phyloP scores from a whole-genome alignment of 352 stramenopile species.

The Elongisporangium senticosum region DNA sequence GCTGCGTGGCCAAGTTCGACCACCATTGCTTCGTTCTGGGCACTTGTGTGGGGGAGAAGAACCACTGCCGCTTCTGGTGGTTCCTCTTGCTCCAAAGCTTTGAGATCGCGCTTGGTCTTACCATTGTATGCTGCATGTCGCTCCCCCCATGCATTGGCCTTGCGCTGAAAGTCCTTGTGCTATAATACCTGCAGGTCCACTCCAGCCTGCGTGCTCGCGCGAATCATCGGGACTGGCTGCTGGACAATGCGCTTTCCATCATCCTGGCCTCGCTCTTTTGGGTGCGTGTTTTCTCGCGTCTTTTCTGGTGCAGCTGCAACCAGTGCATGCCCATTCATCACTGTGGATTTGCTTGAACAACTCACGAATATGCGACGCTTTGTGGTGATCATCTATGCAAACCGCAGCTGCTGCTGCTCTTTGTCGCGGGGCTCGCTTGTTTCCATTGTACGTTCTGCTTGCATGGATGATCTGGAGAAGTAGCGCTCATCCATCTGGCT shows the following conservation, averaged over 20 bases:
- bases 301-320: not conserved
- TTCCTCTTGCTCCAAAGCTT: constrained; percentile 40
- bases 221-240: constrained; percentile 13
- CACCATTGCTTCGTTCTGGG: constrained; percentile 88
- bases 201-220: constrained; percentile 4
- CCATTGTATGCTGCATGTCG: constrained; percentile 14
- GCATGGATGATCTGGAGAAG: not conserved
- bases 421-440: constrained; percentile 16
- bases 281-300: constrained; percentile 12
- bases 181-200: constrained; percentile 9
- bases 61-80: constrained; percentile 87
- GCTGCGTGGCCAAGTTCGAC: constrained; percentile 88
- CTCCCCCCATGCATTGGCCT: not conserved
- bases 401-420: constrained; percentile 8
- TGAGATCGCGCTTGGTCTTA: constrained; percentile 15
- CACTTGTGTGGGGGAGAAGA: constrained; percentile 87
- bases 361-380: not conserved
- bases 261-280: constrained; percentile 17
- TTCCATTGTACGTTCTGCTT: constrained; percentile 27
- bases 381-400: not conserved
- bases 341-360: not conserved
- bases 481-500: not conserved
- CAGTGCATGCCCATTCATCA: not conserved
- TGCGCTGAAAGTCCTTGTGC: not conserved
- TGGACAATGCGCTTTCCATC: constrained; percentile 14